These are phyloP conservation scores for Apiospora saccharicola DNA, from an alignment of 2,329 filamentous ascomycete genomes.

Conservation along the genomic window DNA sequence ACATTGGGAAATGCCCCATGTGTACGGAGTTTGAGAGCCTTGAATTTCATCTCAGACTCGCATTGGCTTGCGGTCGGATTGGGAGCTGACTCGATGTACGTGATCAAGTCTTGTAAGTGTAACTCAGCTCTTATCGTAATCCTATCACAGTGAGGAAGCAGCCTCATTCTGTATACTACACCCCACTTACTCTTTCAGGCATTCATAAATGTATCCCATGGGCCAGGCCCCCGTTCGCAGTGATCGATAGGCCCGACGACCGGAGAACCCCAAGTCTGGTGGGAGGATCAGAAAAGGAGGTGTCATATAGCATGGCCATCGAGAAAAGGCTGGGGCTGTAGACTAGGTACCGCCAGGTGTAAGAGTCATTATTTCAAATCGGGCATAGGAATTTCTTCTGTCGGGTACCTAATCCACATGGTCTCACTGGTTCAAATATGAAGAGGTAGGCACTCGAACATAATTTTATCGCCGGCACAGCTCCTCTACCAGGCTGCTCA, in stretches of 20 bases:
- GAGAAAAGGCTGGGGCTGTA: background rate
- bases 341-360: background rate
- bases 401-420: constrained; percentile 2
- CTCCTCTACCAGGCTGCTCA: background rate
- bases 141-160: background rate
- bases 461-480: background rate
- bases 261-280: constrained; percentile 6
- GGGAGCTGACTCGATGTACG: background rate
- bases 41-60: background rate
- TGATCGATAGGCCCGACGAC: background rate
- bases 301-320: background rate
- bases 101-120: background rate
- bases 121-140: background rate
- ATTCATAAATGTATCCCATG: background rate
- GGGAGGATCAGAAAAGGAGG: background rate
- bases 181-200: background rate
- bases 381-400: background rate
- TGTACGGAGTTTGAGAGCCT: background rate
- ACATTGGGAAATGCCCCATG: background rate
- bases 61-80: background rate
- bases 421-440: background rate
- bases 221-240: background rate
- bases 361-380: background rate
- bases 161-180: background rate
- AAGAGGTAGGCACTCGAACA: background rate